Conservation (phyloP, 106 monocot genomes). For the Cymbidium sinense region DNA sequence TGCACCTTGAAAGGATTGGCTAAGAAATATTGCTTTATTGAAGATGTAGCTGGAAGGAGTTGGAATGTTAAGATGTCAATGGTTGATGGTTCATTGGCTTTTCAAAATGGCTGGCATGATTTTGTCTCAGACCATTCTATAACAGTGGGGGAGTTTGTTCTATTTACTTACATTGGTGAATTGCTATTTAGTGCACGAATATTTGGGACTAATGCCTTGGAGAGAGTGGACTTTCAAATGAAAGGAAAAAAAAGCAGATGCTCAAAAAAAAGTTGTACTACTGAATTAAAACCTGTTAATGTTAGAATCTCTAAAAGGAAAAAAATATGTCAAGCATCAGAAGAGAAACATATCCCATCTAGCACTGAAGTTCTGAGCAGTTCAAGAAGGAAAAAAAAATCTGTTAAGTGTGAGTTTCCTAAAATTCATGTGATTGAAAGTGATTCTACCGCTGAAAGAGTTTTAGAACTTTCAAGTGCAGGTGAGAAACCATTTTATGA, state of each 20-base stretch:
- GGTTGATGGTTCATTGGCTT: conserved; percentile 26
- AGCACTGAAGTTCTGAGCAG: background rate
- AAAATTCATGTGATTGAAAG: background rate
- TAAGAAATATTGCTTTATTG: conserved; percentile 13
- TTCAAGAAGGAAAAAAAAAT: background rate
- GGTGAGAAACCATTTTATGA: background rate
- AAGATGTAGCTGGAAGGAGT: conserved; percentile 15
- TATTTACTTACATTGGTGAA: conserved; percentile 16
- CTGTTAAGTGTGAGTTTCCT: background rate
- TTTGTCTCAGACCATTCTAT: conserved; percentile 31
- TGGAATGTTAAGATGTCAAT: conserved; percentile 17
- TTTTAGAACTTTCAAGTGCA: background rate
- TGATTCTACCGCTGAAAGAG: background rate
- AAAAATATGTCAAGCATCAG: background rate
- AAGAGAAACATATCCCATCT: conserved; percentile 1
- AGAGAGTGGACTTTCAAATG: conserved; percentile 13
- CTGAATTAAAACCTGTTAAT: background rate
- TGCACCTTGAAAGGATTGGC: background rate
- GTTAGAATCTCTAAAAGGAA: background rate
- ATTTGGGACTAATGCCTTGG: conserved; percentile 19
- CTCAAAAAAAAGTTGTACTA: background rate
- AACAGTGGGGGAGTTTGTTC: conserved; percentile 21
- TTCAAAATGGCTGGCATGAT: conserved; percentile 31
- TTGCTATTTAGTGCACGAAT: conserved; percentile 20
- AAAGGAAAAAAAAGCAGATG: background rate